A percentile compares a stretch with the other conserved stretches of the same genome.
Conservation (phyloP, 2,329 filamentous ascomycete genomes). For the Dichotomopilus funicola region DNA sequence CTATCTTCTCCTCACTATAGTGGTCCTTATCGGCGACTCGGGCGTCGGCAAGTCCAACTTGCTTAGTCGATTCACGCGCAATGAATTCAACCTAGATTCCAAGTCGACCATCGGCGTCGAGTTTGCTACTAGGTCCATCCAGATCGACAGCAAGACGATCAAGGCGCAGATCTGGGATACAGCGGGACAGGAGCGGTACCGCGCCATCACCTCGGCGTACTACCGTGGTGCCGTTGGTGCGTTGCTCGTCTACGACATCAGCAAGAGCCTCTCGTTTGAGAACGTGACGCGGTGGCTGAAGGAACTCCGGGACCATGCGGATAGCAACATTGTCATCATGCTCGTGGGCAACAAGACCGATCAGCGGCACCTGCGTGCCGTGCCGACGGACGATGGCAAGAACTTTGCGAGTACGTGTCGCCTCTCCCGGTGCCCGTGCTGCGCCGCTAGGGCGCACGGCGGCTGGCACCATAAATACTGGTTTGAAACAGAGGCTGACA, state of each 20-base stretch:
- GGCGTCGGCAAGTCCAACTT: conserved; percentile 99
- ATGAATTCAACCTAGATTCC: conserved; percentile 99
- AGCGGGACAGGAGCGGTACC: conserved; percentile 96
- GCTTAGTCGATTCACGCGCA: conserved; percentile 97
- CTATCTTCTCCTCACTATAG: conserved; percentile 38
- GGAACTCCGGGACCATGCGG: conserved; percentile 94
- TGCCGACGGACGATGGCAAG: conserved; percentile 97
- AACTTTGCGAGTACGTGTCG: conserved; percentile 76
- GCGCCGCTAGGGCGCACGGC: not conserved
- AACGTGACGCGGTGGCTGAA: conserved; percentile 99
- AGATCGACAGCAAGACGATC: conserved; percentile 99
- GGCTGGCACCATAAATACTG: not conserved
- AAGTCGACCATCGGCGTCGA: conserved; percentile 99
- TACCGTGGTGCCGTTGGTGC: conserved; percentile 97
- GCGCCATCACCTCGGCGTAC: conserved; percentile 98
- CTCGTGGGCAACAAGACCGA: conserved; percentile 99
- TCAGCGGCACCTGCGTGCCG: conserved; percentile 95
- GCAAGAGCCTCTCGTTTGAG: conserved; percentile 99
- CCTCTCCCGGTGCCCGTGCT: not conserved
- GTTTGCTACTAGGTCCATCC: conserved; percentile 96
- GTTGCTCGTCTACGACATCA: conserved; percentile 97
- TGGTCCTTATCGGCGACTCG: conserved; percentile 98
- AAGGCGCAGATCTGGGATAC: conserved; percentile 99
- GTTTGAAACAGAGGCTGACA: conserved; percentile 19
- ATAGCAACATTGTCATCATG: conserved; percentile 99